A percentile compares a stretch with the other conserved stretches of the same genome.
phyloP scores from a whole-genome alignment of 257 asterid species.

The Solanum virginianum region DNA sequence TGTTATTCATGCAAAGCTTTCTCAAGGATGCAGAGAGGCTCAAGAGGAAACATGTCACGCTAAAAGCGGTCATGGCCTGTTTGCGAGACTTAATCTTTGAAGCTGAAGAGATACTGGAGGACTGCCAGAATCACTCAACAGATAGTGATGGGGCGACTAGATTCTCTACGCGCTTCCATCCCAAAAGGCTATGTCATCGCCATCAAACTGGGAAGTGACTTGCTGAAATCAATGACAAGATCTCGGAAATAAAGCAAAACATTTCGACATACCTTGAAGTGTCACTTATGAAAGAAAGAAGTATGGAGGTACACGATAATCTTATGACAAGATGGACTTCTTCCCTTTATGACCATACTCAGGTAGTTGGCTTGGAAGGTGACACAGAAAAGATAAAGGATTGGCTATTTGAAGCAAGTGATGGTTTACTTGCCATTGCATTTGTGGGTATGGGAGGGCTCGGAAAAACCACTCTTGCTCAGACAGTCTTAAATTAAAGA shows the following conservation, averaged over 20 bases:
- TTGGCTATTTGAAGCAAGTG: slow-evolving; percentile 15
- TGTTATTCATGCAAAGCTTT: slow-evolving; percentile 22
- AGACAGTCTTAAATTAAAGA: slow-evolving; percentile 13
- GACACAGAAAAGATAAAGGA: slow-evolving; percentile 18
- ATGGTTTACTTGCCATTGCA: slow-evolving; percentile 18
- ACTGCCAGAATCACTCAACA: slow-evolving; percentile 5
- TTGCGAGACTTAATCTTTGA: slow-evolving; percentile 17
- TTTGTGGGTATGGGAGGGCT: slow-evolving; percentile 29
- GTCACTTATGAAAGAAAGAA: slow-evolving; percentile 3
- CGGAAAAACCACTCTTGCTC: slow-evolving; percentile 24
- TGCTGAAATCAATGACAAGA: slow-evolving; percentile 12
- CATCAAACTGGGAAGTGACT: slow-evolving; percentile 11
- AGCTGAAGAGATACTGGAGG: slow-evolving; percentile 19
- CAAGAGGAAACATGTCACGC: slow-evolving; percentile 16
- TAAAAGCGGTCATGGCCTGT: slow-evolving; percentile 2
- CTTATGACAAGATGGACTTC: slow-evolving; percentile 25
- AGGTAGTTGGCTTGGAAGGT: slow-evolving; percentile 25
- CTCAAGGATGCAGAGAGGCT: slow-evolving; percentile 23
- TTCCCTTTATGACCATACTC: slow-evolving; percentile 15
- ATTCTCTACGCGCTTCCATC: slow-evolving; percentile 1
- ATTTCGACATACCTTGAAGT: slow-evolving; percentile 15
- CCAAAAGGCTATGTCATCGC: background rate
- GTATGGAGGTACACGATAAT: slow-evolving; percentile 15
- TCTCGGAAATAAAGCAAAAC: slow-evolving; percentile 7
- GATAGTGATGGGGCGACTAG: background rate